These are phyloP conservation scores for Xenoacremonium recifei DNA, from an alignment of 2,329 filamentous ascomycete species.

Conservation along the genomic window DNA sequence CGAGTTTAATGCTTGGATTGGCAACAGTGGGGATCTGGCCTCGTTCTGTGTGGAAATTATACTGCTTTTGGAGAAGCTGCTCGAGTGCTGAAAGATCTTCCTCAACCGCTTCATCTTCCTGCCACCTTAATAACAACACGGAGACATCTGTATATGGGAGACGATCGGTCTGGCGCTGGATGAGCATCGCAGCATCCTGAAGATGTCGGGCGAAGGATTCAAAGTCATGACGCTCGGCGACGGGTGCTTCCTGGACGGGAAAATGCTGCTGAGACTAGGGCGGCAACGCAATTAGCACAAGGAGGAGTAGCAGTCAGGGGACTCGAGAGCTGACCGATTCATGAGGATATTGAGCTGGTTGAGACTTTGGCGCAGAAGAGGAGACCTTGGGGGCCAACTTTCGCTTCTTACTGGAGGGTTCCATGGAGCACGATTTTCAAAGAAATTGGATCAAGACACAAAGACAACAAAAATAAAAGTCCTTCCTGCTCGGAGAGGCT, in stretches of 20 bases:
- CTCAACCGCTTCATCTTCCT: constrained; percentile 55
- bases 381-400: constrained; percentile 42
- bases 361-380: constrained; percentile 29
- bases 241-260: constrained; percentile 39
- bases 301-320: constrained; percentile 9
- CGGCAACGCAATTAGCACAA: constrained; percentile 19
- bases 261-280: constrained; percentile 31
- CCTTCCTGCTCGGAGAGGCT: too few relatives aligned
- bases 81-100: constrained; percentile 55
- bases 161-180: constrained; percentile 61
- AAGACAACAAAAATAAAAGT: too few relatives aligned
- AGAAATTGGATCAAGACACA: not conserved
- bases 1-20: constrained; percentile 60
- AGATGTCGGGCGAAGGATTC: constrained; percentile 66
- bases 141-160: constrained; percentile 58
- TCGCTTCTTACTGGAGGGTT: constrained; percentile 42
- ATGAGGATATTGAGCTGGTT: constrained; percentile 31
- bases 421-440: constrained; percentile 31
- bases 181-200: constrained; percentile 66
- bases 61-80: constrained; percentile 56
- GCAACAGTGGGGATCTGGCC: constrained; percentile 60
- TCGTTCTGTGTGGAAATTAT: constrained; percentile 58
- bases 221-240: constrained; percentile 58
- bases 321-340: constrained; percentile 33
- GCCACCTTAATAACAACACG: constrained; percentile 61